phyloP scores from a whole-genome alignment of 192 early-diverging fungal genomes.

The Entophlyctis helioformis region DNA sequence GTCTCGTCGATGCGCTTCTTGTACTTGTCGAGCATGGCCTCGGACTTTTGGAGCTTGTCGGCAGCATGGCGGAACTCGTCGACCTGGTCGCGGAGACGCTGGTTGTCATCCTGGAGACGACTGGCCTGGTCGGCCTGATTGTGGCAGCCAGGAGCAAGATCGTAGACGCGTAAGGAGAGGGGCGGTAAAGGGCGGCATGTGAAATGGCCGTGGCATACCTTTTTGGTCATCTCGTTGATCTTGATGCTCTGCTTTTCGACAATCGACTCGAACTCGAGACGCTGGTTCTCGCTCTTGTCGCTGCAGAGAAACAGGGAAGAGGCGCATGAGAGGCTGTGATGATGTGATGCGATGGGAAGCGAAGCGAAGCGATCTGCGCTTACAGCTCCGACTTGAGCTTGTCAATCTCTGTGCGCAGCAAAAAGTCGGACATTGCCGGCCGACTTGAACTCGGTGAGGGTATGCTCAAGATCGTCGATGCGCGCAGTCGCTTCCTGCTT shows the following conservation, averaged over 20 bases:
- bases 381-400: slow-evolving; percentile 74
- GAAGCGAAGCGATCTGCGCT: too few species aligned
- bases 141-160: not conserved
- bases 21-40: slow-evolving; percentile 92
- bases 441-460: slow-evolving; percentile 56
- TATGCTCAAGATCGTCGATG: slow-evolving; percentile 68
- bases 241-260: slow-evolving; percentile 42
- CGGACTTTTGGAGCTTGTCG: slow-evolving; percentile 86
- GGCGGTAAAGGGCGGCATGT: not conserved
- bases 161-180: not conserved
- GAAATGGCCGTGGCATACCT: slow-evolving; percentile 11
- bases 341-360: too few species aligned
- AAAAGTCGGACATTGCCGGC: slow-evolving; percentile 72
- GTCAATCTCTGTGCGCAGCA: slow-evolving; percentile 77
- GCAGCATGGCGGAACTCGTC: slow-evolving; percentile 83
- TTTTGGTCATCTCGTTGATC: slow-evolving; percentile 54
- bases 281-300: slow-evolving; percentile 61
- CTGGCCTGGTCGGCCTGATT: slow-evolving; percentile 36
- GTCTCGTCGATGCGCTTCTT: slow-evolving; percentile 89
- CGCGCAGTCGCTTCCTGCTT: slow-evolving; percentile 59
- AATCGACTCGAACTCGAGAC: slow-evolving; percentile 55
- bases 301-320: too few species aligned
- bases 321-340: too few species aligned
- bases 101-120: slow-evolving; percentile 44
- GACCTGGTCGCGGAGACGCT: slow-evolving; percentile 72